Base-by-base conservation (phyloP, 1,284 basidiomycete species). In the Retiboletus flavoniger region DNA sequence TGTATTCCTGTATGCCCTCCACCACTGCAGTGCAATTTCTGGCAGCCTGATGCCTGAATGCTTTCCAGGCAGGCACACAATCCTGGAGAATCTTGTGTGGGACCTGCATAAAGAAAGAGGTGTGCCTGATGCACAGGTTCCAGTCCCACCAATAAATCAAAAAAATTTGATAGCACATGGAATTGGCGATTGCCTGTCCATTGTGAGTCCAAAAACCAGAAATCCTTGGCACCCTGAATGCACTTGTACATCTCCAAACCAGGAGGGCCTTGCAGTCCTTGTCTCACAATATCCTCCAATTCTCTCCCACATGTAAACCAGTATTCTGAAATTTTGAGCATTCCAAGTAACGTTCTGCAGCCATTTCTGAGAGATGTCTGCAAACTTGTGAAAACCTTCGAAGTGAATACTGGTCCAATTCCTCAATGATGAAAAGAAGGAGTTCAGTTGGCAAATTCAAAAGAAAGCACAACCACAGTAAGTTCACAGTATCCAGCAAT, bases 161-260 rank as follows among this genome's bases (percentile, higher is more conserved):
- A 50, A 34, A 51, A 47, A 36, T 51, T 51, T 21, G 40, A 36
- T 11, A 55, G 28, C 4, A 40, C 29, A 21, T 3, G 21, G 26
- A 55, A 47, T 38, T 55, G 54, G 13, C 21, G 45, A 24, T 51
- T 8, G 7, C 45, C 34, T 17, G 35, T 55, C 26, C 19, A 29
- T 6, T 5, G 13, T n/a, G 48, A 55, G 16, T 45, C 10, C 9
- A 2, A 7, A 44, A 55, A 47, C 49, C 49, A 55, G n/a, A 55
- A 14, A 29, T 11, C 1, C 17, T 13, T 3, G 13, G 40, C 14
- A 34, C n/a, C 32, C 26, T 43, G 35, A 55, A 55, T 11, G 10
- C 32, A 13, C 19, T n/a, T 34, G 45, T 51, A n/a, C 11, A 3
- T 6, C 49, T 55, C 49, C 49, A 51, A 13, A 55, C 32, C 17